Base-by-base conservation (phyloP, 2,329 filamentous ascomycete species). In the Sporothrix inflata region DNA sequence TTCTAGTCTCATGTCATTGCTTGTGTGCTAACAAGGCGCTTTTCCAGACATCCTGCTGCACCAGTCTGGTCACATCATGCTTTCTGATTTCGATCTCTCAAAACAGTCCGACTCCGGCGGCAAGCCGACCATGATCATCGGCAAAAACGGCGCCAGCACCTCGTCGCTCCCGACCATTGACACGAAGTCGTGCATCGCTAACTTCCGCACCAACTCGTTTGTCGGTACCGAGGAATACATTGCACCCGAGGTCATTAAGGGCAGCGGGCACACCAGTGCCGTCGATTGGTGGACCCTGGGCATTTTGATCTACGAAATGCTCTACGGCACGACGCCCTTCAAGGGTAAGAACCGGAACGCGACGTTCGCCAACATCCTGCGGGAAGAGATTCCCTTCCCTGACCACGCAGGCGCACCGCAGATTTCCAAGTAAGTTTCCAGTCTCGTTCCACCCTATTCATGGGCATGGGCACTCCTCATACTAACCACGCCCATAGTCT, bases 281-380 rank as follows among this genome's bases (percentile, higher is more conserved):
- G 96, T 99, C 16, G 96, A 99, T 81, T 99, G 96, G 96, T 99
- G 96, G 96, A 99, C 96, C 0, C 83, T 99, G 70, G 96, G 96
- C 24, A 98, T 99, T 76, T 83, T 99, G 79, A 94, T 99, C 72
- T 99, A 98, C 81, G 96, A 99, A 82, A 99, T 99, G 96, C 86
- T 99, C 47, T 99, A 95, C 83, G 96, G 96, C 71, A 99, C 95
- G 0, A 99, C 96, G 0, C 96, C 96, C 1, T 99, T 99, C 87
- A 99, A 99, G 85, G 96, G 96, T 77, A 98, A 99, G 88, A 99
- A 98, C 82, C 90, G 96, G 51, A 99, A 98, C 78, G 94, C 94
- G 16, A 99, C 96, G 0, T 99, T 99, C 84, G 95, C 94, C 74
- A 99, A 98, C 80, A 99, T 99, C 76, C 82, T 99, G 75, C 88